Percentiles rank a stretch among this genome's conserved stretches.
phyloP scores from a whole-genome alignment of 2,329 filamentous ascomycete species.

The Hirsutella minnesotensis region DNA sequence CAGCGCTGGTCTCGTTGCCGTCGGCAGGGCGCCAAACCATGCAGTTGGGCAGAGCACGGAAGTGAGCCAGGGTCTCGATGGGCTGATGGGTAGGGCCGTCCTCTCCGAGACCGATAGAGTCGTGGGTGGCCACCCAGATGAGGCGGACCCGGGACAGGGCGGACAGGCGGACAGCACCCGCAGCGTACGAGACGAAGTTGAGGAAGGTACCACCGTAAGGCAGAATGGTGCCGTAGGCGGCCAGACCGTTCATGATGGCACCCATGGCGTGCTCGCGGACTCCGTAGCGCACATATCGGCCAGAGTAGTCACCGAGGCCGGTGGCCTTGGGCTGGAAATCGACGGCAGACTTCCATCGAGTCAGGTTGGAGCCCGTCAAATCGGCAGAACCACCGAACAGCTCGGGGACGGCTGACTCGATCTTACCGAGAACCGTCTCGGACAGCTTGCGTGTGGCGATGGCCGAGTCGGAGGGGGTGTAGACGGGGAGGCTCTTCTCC shows the following conservation, averaged over 20 bases:
- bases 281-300: constrained; percentile 88
- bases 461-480: constrained; percentile 74
- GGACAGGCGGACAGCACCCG: constrained; percentile 88
- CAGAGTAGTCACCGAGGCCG: constrained; percentile 78
- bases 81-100: constrained; percentile 98
- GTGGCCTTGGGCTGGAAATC: constrained; percentile 91
- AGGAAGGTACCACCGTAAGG: constrained; percentile 95
- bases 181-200: constrained; percentile 98
- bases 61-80: constrained; percentile 95
- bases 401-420: constrained; percentile 75
- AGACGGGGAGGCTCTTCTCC: constrained; percentile 86
- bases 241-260: constrained; percentile 87
- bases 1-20: constrained; percentile 94
- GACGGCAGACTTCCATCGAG: constrained; percentile 89
- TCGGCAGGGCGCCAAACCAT: constrained; percentile 99
- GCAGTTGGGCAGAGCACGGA: constrained; percentile 96
- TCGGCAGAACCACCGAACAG: constrained; percentile 93
- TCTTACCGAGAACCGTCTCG: constrained; percentile 81
- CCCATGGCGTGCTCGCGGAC: constrained; percentile 89
- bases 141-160: constrained; percentile 80
- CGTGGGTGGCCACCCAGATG: constrained; percentile 96
- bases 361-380: constrained; percentile 97
- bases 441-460: constrained; percentile 93
- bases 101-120: constrained; percentile 98
- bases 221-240: constrained; percentile 89